Percentiles rank a stretch among this genome's conserved stretches.
phyloP scores from a whole-genome alignment of 208 protist genomes.

The Wallacemonas sp. region DNA sequence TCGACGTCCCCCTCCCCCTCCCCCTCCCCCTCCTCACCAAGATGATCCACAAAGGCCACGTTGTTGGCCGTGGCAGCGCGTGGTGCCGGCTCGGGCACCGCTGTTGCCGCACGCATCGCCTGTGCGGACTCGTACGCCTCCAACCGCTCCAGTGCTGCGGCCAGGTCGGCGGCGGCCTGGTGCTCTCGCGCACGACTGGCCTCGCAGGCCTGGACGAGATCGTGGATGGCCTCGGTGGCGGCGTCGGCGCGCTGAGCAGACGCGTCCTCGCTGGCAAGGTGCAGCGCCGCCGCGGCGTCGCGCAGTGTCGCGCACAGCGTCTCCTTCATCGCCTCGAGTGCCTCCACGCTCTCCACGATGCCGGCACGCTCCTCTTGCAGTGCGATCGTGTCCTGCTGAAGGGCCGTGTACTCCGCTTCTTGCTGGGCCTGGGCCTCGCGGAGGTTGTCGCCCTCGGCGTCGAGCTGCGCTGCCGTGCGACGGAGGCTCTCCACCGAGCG shows the following conservation, averaged over 20 bases:
- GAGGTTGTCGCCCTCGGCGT: background rate
- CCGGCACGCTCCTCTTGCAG: background rate
- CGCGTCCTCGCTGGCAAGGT: too few relatives aligned
- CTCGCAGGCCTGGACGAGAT: background rate
- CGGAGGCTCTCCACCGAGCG: background rate
- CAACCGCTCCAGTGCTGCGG: background rate
- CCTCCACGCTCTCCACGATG: background rate
- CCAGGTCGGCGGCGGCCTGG: background rate
- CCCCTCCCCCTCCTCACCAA: background rate
- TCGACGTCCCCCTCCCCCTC: conserved; percentile 14
- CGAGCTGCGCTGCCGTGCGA: background rate
- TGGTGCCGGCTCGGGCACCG: background rate
- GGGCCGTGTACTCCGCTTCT: conserved; percentile 1
- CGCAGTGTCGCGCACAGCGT: background rate
- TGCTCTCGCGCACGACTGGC: conserved; percentile 2
- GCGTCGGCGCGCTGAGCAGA: too few relatives aligned
- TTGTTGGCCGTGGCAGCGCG: background rate
- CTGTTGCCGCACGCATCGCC: background rate
- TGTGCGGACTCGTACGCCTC: background rate
- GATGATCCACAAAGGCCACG: too few relatives aligned
- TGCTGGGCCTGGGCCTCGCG: background rate
- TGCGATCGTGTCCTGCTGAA: conserved; percentile 11
- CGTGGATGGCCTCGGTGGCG: background rate
- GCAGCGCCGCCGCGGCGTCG: background rate
- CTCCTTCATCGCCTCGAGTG: background rate